Percentiles rank a stretch among this genome's conserved stretches.
These are phyloP conservation scores for Plenodomus biglobosus DNA, from an alignment of 2,329 filamentous ascomycete genomes.

Conservation along the genomic window DNA sequence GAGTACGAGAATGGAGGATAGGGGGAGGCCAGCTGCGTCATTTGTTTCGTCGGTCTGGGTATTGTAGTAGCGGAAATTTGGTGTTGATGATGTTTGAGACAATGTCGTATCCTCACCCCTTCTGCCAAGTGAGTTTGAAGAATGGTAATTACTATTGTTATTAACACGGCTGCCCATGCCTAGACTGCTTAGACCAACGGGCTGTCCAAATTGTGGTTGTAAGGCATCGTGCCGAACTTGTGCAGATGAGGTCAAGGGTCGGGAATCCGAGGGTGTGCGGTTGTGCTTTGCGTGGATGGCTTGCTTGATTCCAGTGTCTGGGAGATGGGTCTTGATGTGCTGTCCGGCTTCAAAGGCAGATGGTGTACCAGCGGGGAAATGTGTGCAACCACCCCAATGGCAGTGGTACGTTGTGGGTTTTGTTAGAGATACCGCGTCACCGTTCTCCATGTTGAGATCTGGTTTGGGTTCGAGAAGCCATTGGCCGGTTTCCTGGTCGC, in stretches of 20 bases:
- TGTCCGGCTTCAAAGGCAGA: conserved; percentile 55
- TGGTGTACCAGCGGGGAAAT: conserved; percentile 49
- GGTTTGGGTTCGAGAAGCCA: conserved; percentile 49
- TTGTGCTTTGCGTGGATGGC: conserved; percentile 50
- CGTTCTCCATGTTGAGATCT: conserved; percentile 41
- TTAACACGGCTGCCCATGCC: conserved; percentile 29
- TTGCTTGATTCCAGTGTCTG: conserved; percentile 47
- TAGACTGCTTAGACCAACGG: conserved; percentile 31
- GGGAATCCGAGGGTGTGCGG: conserved; percentile 46
- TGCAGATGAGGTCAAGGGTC: conserved; percentile 30
- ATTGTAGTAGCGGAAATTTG: conserved; percentile 46
- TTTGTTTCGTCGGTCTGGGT: conserved; percentile 52
- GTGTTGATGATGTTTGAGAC: conserved; percentile 21
- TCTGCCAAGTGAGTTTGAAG: conserved; percentile 22
- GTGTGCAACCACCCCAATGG: conserved; percentile 67
- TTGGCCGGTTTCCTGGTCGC: conserved; percentile 55
- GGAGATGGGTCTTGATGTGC: conserved; percentile 71
- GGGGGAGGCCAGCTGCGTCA: conserved; percentile 74
- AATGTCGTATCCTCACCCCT: conserved; percentile 20
- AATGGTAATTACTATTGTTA: conserved; percentile 2
- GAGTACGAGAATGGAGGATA: conserved; percentile 74
- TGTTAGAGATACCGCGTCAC: conserved; percentile 49
- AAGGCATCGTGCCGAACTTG: conserved; percentile 32
- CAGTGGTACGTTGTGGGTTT: conserved; percentile 58
- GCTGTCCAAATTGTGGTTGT: conserved; percentile 36